phyloP scores from a whole-genome alignment of 176 grass and related monocot genomes.

The bread wheat (Triticum aestivum) region DNA sequence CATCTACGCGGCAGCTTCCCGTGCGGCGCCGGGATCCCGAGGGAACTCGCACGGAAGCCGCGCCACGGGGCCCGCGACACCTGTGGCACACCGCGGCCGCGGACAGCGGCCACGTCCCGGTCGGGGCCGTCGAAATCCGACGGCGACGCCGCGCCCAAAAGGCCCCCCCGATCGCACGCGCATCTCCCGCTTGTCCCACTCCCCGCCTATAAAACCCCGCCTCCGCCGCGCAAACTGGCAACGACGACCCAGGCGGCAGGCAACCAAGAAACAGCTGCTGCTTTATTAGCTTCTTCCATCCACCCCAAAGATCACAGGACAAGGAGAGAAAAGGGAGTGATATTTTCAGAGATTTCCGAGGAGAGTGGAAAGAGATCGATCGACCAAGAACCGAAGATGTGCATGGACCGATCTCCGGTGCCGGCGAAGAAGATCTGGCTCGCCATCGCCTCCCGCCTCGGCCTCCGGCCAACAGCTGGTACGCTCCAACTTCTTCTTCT shows the following conservation, averaged over 20 bases:
- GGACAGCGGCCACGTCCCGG: slow-evolving; percentile 29
- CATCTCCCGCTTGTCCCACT: slow-evolving; percentile 15
- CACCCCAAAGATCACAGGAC: not conserved
- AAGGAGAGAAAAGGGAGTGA: not conserved
- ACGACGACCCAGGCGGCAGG: not conserved
- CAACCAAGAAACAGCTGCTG: slow-evolving; percentile 4
- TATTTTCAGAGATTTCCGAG: not conserved
- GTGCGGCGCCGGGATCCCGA: not conserved
- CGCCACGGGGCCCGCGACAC: not conserved
- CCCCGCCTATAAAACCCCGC: slow-evolving; percentile 37
- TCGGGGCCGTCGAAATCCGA: slow-evolving; percentile 31
- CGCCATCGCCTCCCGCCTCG: slow-evolving; percentile 44
- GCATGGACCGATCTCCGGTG: slow-evolving; percentile 46
- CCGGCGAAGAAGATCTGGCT: slow-evolving; percentile 61
- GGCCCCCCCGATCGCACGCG: slow-evolving; percentile 37
- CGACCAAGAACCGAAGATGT: slow-evolving; percentile 17
- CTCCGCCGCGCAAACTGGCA: not conserved
- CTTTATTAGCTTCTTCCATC: not conserved
- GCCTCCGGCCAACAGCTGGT: slow-evolving; percentile 56
- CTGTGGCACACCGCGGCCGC: slow-evolving; percentile 19
- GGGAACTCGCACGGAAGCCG: slow-evolving; percentile 30
- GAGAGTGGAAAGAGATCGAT: not conserved
- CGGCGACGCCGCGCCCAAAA: slow-evolving; percentile 23
- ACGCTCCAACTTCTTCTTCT: not conserved
- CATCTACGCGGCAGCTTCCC: slow-evolving; percentile 22